Evolutionary conservation across 805 yeast genomes (phyloP).

Genomic region (Starmerella asiatica): DNA sequence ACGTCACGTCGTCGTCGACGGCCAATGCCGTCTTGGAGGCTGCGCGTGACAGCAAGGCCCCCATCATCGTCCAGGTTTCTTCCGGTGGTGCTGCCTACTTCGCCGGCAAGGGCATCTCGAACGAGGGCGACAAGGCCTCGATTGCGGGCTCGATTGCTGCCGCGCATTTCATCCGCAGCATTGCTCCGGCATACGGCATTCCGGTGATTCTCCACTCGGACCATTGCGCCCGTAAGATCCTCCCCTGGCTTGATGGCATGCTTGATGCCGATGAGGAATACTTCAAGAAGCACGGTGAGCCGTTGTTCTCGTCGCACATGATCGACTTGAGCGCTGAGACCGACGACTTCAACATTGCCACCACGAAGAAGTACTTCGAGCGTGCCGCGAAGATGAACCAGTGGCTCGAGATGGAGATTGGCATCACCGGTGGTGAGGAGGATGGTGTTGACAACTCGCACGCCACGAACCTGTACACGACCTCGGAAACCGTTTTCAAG

Average conservation of each 20-base stretch:
- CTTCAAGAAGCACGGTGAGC: slow-evolving; percentile 76
- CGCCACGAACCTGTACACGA: slow-evolving; percentile 82
- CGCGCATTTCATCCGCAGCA: slow-evolving; percentile 90
- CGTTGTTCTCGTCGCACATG: slow-evolving; percentile 98
- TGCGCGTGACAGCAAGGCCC: slow-evolving; percentile 86
- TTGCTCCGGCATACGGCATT: slow-evolving; percentile 92
- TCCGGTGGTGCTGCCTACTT: slow-evolving; percentile 99
- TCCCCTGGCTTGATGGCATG: slow-evolving; percentile 99
- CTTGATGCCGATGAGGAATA: slow-evolving; percentile 90
- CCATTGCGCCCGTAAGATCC: slow-evolving; percentile 96
- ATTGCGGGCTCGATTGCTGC: slow-evolving; percentile 93
- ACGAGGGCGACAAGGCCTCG: slow-evolving; percentile 86
- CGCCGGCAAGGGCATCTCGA: slow-evolving; percentile 97
- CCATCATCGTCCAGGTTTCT: slow-evolving; percentile 92
- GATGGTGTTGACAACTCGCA: slow-evolving; percentile 99
- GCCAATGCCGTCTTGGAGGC: slow-evolving; percentile 95
- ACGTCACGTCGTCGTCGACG: slow-evolving; percentile 95
- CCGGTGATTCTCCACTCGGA: slow-evolving; percentile 97
- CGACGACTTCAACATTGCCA: slow-evolving; percentile 88
- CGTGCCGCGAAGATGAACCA: slow-evolving; percentile 90
- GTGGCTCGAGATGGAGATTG: slow-evolving; percentile 99
- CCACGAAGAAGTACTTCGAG: slow-evolving; percentile 87
- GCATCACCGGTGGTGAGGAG: slow-evolving; percentile 99
- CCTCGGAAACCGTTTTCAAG: slow-evolving; percentile 83
- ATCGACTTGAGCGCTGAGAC: slow-evolving; percentile 93